Percentiles rank a stretch among this genome's conserved stretches.
Conservation (phyloP, 75 land plant genomes). For the Sequoia sempervirens region DNA sequence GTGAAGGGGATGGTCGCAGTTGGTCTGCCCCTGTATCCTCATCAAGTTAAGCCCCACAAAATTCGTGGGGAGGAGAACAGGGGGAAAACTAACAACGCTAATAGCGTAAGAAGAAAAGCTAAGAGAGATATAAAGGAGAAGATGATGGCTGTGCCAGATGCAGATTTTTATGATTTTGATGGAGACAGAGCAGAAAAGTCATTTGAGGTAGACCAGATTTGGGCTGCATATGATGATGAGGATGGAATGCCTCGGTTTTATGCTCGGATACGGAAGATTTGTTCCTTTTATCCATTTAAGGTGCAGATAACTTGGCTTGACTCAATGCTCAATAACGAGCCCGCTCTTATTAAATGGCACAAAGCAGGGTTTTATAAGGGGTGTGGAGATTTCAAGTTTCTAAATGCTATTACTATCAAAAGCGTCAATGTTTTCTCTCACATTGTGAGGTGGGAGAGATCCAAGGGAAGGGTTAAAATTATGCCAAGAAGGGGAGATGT, state of each 20-base stretch:
- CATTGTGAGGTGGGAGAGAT: conserved; percentile 40
- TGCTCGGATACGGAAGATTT: conserved; percentile 29
- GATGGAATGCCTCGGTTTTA: conserved; percentile 73
- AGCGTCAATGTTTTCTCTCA: conserved; percentile 63
- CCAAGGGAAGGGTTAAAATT: conserved; percentile 27
- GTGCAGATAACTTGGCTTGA: conserved; percentile 52
- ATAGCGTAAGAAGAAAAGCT: neutral
- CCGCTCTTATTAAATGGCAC: conserved; percentile 12
- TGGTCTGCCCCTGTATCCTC: neutral
- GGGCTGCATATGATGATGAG: conserved; percentile 61
- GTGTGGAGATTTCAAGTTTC: conserved; percentile 47
- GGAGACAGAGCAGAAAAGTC: conserved; percentile 32
- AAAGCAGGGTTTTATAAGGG: conserved; percentile 17
- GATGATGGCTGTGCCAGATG: conserved; percentile 42
- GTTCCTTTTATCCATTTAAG: conserved; percentile 20
- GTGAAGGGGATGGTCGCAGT: neutral
- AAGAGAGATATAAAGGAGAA: neutral
- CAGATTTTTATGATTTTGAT: conserved; percentile 71
- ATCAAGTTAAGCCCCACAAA: neutral
- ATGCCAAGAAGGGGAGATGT: conserved; percentile 58
- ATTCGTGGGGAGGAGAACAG: neutral
- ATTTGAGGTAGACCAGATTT: conserved; percentile 48
- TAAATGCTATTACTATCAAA: neutral
- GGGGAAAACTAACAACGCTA: neutral
- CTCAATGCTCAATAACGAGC: conserved; percentile 4